phyloP scores from a whole-genome alignment of 2,329 filamentous ascomycete genomes.

The Diaporthe batatas region DNA sequence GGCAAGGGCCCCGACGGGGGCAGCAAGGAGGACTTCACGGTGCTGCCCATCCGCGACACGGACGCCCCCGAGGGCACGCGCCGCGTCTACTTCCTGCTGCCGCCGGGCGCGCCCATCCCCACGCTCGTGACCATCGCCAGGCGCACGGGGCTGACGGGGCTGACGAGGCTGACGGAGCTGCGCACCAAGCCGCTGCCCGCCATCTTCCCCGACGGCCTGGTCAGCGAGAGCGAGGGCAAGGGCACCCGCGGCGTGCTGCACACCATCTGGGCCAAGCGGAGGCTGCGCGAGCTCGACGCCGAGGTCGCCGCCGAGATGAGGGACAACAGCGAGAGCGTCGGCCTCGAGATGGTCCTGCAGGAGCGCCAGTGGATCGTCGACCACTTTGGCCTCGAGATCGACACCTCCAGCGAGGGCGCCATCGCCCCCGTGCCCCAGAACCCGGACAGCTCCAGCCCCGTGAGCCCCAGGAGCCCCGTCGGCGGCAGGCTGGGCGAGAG shows the following conservation, averaged over 20 bases:
- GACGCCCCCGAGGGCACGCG: constrained; percentile 65
- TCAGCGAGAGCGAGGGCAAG: constrained; percentile 73
- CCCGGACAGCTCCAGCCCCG: constrained; percentile 48
- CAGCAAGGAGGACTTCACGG: constrained; percentile 68
- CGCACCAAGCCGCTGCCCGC: constrained; percentile 85
- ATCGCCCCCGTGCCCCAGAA: constrained; percentile 44
- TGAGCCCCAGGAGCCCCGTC: constrained; percentile 68
- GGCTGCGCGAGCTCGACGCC: constrained; percentile 78
- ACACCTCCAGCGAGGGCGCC: constrained; percentile 49
- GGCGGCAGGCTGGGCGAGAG: constrained; percentile 83
- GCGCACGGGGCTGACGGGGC: constrained; percentile 57
- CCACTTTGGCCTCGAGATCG: constrained; percentile 76
- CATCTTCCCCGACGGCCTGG: constrained; percentile 84
- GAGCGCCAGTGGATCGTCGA: constrained; percentile 89
- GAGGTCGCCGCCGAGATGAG: constrained; percentile 83
- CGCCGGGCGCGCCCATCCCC: constrained; percentile 78
- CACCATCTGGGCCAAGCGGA: constrained; percentile 90
- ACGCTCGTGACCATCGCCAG: constrained; percentile 76
- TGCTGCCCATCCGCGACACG: constrained; percentile 75
- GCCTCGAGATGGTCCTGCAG: constrained; percentile 84
- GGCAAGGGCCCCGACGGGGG: constrained; percentile 10
- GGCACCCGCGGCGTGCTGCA: constrained; percentile 87
- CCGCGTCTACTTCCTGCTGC: constrained; percentile 82
- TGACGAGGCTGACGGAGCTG: constrained; percentile 61
- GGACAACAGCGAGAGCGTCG: constrained; percentile 84